Evolutionary conservation across 2,329 filamentous ascomycete species (phyloP).

Genomic region (Oidium heveae): DNA sequence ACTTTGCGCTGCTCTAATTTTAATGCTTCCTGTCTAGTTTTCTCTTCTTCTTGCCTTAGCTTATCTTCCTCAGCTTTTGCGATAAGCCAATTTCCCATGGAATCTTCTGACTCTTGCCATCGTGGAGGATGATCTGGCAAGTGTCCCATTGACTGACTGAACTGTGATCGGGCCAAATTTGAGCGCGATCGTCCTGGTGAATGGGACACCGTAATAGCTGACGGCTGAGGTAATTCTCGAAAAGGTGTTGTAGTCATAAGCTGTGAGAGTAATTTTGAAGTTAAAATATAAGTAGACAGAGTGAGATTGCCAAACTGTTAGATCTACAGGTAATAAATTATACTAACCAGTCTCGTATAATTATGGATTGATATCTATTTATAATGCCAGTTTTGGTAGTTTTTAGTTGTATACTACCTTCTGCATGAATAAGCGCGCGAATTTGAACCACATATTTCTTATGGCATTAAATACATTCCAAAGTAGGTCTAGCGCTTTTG

Average conservation of each 20-base stretch:
- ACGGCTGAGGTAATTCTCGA: slow-evolving; percentile 42
- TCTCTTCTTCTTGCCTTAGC: slow-evolving; percentile 50
- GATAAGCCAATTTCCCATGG: slow-evolving; percentile 45
- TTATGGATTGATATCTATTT: background rate
- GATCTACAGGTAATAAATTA: background rate
- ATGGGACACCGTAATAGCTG: slow-evolving; percentile 33
- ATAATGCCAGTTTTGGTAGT: background rate
- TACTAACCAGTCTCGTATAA: background rate
- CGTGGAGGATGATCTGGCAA: slow-evolving; percentile 38
- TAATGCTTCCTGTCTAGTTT: slow-evolving; percentile 32
- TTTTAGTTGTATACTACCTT: background rate
- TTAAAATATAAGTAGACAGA: background rate
- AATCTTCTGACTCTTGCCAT: slow-evolving; percentile 43
- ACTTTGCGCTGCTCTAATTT: slow-evolving; percentile 47
- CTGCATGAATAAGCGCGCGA: background rate
- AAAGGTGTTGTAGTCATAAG: slow-evolving; percentile 34
- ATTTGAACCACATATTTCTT: background rate
- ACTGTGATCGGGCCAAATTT: slow-evolving; percentile 15
- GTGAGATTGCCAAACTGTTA: background rate
- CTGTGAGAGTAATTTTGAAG: background rate
- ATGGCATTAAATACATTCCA: background rate
- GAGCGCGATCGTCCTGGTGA: slow-evolving; percentile 6
- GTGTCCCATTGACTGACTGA: slow-evolving; percentile 21
- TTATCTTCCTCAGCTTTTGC: slow-evolving; percentile 52
- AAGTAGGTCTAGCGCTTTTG: background rate